Conservation (phyloP, 2,329 filamentous ascomycete species). For the Lasiodiplodia citricola region DNA sequence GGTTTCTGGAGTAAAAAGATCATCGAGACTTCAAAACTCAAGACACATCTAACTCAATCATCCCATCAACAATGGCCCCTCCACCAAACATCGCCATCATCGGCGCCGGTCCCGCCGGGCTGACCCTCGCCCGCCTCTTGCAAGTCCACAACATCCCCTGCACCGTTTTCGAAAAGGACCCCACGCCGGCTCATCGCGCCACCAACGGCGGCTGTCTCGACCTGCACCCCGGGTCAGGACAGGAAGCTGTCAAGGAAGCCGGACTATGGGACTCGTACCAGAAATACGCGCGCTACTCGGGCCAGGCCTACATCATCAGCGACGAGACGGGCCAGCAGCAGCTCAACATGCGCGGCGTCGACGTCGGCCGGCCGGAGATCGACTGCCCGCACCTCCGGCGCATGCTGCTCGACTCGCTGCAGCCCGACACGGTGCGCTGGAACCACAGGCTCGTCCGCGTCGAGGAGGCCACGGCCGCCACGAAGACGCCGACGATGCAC, state of each 20-base stretch:
- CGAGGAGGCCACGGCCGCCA: not conserved
- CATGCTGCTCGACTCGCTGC: constrained; percentile 54
- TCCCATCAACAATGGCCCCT: not conserved
- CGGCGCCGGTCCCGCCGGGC: constrained; percentile 50
- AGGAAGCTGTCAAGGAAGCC: constrained; percentile 57
- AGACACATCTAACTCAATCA: not conserved
- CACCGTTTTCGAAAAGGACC: constrained; percentile 55
- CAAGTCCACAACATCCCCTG: constrained; percentile 51
- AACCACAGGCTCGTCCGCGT: constrained; percentile 30
- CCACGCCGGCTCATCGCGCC: constrained; percentile 46
- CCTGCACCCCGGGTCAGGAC: constrained; percentile 57
- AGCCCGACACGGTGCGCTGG: constrained; percentile 55
- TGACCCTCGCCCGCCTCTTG: constrained; percentile 60
- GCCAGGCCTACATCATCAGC: constrained; percentile 54
- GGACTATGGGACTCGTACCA: constrained; percentile 57
- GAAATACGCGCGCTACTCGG: constrained; percentile 57
- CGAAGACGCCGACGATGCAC: not conserved
- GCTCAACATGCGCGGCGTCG: constrained; percentile 31
- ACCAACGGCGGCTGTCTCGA: constrained; percentile 61
- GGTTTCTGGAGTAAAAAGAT: no score
- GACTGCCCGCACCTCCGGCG: constrained; percentile 54
- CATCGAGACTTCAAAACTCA: not conserved
- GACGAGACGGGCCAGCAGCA: constrained; percentile 27
- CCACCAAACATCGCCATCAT: constrained; percentile 44
- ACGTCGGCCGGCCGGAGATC: constrained; percentile 57